Evolutionary conservation across 2,329 filamentous ascomycete genomes (phyloP).

Genomic region (Alternaria sp.): DNA sequence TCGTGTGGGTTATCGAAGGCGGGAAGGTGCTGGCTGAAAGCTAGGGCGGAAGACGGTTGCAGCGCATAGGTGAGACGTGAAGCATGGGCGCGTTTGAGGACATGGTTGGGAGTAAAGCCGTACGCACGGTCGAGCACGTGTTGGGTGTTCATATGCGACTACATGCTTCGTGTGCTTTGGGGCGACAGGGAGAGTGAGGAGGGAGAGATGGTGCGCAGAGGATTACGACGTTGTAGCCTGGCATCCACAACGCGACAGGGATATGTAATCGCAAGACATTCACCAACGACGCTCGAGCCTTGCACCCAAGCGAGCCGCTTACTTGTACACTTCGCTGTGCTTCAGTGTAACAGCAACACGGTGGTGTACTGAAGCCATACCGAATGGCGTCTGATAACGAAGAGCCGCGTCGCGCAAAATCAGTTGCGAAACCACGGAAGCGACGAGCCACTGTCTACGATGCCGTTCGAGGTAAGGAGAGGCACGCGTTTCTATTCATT

Average conservation of each 20-base stretch:
- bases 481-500: not conserved
- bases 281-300: constrained; percentile 16
- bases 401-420: not conserved
- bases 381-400: not conserved
- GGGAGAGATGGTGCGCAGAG: constrained; percentile 1
- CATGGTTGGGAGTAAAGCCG: constrained; percentile 67
- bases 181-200: not conserved
- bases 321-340: not conserved
- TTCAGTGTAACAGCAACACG: not conserved
- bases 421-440: constrained; percentile 22
- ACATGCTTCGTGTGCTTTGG: constrained; percentile 44
- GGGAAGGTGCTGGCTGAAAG: constrained; percentile 71
- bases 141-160: constrained; percentile 54
- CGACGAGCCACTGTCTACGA: constrained; percentile 71
- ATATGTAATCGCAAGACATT: constrained; percentile 9
- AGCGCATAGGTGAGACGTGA: constrained; percentile 74
- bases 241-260: constrained; percentile 7
- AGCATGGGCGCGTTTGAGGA: constrained; percentile 71
- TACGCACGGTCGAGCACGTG: constrained; percentile 78
- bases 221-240: constrained; percentile 30
- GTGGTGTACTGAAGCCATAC: constrained; percentile 14
- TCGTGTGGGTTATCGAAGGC: constrained; percentile 43
- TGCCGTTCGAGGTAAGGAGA: constrained; percentile 69
- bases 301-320: constrained; percentile 8
- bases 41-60: constrained; percentile 67